Evolutionary conservation across 768 basidiomycete species (phyloP).

Genomic region (Crepidotus variabilis): DNA sequence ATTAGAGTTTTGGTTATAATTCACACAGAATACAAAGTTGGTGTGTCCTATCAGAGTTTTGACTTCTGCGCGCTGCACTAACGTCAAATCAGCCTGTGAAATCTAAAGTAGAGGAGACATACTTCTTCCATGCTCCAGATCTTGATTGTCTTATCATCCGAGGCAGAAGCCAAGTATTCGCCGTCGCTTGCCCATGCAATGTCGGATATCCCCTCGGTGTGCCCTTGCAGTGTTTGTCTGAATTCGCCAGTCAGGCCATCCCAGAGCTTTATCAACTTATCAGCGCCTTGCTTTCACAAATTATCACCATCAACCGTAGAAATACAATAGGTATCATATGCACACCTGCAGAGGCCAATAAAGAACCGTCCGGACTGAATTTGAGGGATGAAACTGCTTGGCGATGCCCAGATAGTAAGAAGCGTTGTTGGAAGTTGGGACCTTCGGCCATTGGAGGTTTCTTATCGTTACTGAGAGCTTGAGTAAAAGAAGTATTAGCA

Average conservation of each 20-base stretch:
- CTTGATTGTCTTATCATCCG: constrained; percentile 87
- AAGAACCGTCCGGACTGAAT: constrained; percentile 82
- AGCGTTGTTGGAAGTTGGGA: constrained; percentile 57
- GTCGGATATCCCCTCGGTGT: constrained; percentile 84
- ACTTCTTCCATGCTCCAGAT: constrained; percentile 81
- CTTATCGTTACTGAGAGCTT: neutral
- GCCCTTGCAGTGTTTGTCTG: constrained; percentile 68
- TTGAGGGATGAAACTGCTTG: constrained; percentile 80
- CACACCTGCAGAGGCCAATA: constrained; percentile 84
- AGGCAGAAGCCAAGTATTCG: constrained; percentile 83
- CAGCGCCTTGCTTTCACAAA: constrained; percentile 63
- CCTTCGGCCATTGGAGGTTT: neutral
- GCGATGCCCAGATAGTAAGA: constrained; percentile 77
- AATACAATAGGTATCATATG: constrained; percentile 12
- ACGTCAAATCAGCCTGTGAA: constrained; percentile 6
- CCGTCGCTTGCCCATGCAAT: constrained; percentile 86
- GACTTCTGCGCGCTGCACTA: constrained; percentile 47
- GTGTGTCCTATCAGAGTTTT: constrained; percentile 83
- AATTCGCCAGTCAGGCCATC: constrained; percentile 70
- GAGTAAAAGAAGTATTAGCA: neutral
- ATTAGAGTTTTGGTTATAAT: constrained; percentile 88
- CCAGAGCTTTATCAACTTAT: constrained; percentile 83
- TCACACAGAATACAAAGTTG: constrained; percentile 91
- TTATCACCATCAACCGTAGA: constrained; percentile 15
- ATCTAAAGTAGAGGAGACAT: constrained; percentile 6